phyloP scores from a whole-genome alignment of 2,329 filamentous ascomycete genomes.

The Claviceps capensis region DNA sequence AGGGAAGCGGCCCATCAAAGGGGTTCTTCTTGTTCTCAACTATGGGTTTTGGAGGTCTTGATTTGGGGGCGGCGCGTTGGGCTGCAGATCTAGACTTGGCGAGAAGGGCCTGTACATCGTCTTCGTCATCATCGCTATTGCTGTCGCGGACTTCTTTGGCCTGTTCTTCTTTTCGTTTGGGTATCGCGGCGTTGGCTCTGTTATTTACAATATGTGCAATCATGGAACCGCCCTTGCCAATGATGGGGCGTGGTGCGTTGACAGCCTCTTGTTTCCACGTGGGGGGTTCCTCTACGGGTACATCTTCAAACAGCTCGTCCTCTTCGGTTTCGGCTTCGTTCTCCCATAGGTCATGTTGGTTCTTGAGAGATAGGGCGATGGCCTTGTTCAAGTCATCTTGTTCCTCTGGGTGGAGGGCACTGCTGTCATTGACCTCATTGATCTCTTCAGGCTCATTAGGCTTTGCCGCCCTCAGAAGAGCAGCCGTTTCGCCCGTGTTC shows the following conservation, averaged over 20 bases:
- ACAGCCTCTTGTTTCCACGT: conserved; percentile 44
- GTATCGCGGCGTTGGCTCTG: conserved; percentile 48
- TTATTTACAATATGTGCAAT: conserved; percentile 66
- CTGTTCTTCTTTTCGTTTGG: conserved; percentile 21
- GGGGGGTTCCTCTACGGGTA: conserved; percentile 27
- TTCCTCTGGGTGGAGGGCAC: conserved; percentile 21
- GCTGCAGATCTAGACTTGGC: conserved; percentile 50
- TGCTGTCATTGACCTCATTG: background rate
- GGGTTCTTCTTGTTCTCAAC: conserved; percentile 44
- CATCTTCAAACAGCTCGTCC: conserved; percentile 35
- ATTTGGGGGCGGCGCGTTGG: conserved; percentile 25
- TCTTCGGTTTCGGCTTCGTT: conserved; percentile 27
- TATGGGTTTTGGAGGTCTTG: conserved; percentile 21
- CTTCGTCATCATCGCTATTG: conserved; percentile 67
- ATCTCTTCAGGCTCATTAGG: conserved; percentile 19
- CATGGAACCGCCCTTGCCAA: conserved; percentile 39
- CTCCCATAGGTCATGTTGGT: conserved; percentile 33
- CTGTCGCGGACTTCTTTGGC: conserved; percentile 29
- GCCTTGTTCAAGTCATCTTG: conserved; percentile 58
- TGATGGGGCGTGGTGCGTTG: conserved; percentile 35
- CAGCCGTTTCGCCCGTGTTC: conserved; percentile 12
- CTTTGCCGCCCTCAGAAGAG: conserved; percentile 12
- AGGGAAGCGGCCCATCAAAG: conserved; percentile 73
- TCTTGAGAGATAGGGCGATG: conserved; percentile 72
- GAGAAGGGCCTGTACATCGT: conserved; percentile 66